Evolutionary conservation across 2,329 filamentous ascomycete species (phyloP), one percentile per base, ranked within the genome.

Genomic region (Diaporthe sp.): DNA sequence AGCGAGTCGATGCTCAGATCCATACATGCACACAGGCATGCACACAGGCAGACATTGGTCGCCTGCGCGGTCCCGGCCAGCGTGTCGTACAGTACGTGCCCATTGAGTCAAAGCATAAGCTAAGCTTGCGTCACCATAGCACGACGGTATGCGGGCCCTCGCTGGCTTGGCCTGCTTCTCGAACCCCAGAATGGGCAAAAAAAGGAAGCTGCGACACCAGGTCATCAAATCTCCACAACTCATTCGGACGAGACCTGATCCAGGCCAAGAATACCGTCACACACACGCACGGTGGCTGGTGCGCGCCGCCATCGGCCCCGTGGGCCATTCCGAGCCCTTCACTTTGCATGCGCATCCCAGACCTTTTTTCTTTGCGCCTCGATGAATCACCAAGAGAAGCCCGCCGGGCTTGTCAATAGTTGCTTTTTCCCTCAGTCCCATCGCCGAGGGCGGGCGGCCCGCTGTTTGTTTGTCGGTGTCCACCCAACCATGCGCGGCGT

Each of bases 311-410:
- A 51, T 51, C 62, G 62, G 44, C 44, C 17, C 62, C 62, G 44
- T 67, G 42, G 19, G 44, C 44, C n/a, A 17, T n/a, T 34, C 44
- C 28, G 25, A 31, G 7, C 62, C 28, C 9, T 49, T 12, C 44
- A 6, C 58, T 39, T 6, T 31, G 62, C 62, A 51, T 39, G 31
- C 3, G 46, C 46, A 68, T 68, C 49, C 22, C 65, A 31, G 49
- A 42, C 46, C 49, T 39, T n/a, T 19, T 28, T 39, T 37, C 12
- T 28, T 28, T 19, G 39, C 10, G 42, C 7, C 61, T 65, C 55
- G 65, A 25, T 69, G 49, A 69, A 28, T 69, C 65, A 69, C 65
- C 46, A 69, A 55, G 65, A 42, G 22, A 69, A 39, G 22, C 65
- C 46, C 13, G 44, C 37, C 22, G 65, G 65, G 65, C 65, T 69